Percentiles rank a stretch among this genome's conserved stretches.
Conservation (phyloP, 2,329 filamentous ascomycete species). For the Blumeria hordei region DNA sequence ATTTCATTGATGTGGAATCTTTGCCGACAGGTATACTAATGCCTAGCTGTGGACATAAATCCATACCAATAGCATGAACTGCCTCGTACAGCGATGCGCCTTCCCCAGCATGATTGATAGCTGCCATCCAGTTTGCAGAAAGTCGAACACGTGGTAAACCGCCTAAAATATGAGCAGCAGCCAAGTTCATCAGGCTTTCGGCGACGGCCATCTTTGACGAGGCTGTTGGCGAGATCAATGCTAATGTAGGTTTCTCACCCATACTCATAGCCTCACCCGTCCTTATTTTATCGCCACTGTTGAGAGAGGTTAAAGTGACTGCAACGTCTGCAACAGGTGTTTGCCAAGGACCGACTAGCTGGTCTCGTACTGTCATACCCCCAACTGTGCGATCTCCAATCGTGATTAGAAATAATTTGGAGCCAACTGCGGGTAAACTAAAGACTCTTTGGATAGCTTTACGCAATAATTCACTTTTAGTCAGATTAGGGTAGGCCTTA, state of each 20-base stretch:
- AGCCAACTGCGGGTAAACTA: slow-evolving; percentile 71
- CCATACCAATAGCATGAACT: slow-evolving; percentile 77
- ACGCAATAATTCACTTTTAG: slow-evolving; percentile 20
- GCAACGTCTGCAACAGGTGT: slow-evolving; percentile 83
- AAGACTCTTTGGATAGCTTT: slow-evolving; percentile 64
- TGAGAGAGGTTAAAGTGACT: slow-evolving; percentile 66
- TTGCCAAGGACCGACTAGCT: slow-evolving; percentile 95
- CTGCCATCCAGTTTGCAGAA: slow-evolving; percentile 97
- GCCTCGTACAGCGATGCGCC: slow-evolving; percentile 83
- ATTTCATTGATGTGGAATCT: slow-evolving; percentile 98
- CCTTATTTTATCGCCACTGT: slow-evolving; percentile 36
- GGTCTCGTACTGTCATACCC: slow-evolving; percentile 68
- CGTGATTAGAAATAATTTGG: slow-evolving; percentile 90
- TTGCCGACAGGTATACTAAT: slow-evolving; percentile 92
- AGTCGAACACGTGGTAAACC: slow-evolving; percentile 53
- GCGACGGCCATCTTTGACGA: slow-evolving; percentile 93
- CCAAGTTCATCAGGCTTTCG: slow-evolving; percentile 81
- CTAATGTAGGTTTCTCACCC: slow-evolving; percentile 76
- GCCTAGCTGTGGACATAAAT: slow-evolving; percentile 72
- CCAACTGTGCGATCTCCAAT: slow-evolving; percentile 86
- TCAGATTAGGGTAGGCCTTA: slow-evolving; percentile 20
- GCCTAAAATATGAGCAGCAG: slow-evolving; percentile 40
- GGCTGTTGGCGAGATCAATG: slow-evolving; percentile 68
- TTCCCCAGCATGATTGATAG: slow-evolving; percentile 80
- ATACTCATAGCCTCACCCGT: slow-evolving; percentile 94